Base-by-base conservation (phyloP, 1,284 basidiomycete genomes). In the Cryptococcus wingfieldii region DNA sequence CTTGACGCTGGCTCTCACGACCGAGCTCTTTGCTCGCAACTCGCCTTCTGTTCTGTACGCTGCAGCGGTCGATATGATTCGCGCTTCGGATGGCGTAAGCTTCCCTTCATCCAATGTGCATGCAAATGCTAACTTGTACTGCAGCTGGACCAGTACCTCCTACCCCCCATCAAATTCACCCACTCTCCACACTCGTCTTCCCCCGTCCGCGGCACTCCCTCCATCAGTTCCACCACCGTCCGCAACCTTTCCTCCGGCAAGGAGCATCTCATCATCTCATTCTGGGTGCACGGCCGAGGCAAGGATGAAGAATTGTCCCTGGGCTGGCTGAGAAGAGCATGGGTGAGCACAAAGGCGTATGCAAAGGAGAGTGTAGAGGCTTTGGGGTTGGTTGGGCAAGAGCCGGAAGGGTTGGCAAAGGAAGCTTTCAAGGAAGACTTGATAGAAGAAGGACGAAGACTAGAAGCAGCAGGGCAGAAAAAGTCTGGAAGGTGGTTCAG, bases 1-100 rank as follows among this genome's bases (percentile, higher is more conserved):
- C 47, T 81, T 94, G 38, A 79, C 87, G n/a, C 91, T 94, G 65
- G 87, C 89, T 12, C 81, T 94, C 38, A 87, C 86, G 12, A 88
- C 89, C 23, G 91, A 95, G 75, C 81, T 96, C 6, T 94, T 95
- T 75, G 92, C 91, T 14, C 86, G 83, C 70, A 97, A 96, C 77
- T 94, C 90, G 31, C 90, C 92, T 1, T 91, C 90, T 1, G 90
- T 93, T 31, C 79, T 96, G 50, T 93, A 92, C 71, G 84, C 84
- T 42, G 84, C 91, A 62, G 89, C 90, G 13, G 92, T 91, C 72
- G 86, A 92, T 59, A 82, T 85, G 55, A 89, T 96, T 60, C 84
- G 87, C 65, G 79, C 81, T 8, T 92, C 89, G 27, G 77, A 83
- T 45, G 82, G 81, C 74, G 89, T 90, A 27, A n/a, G n/a, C 41